Evolutionary conservation across 2,329 filamentous ascomycete species (phyloP).

Genomic region (Tolypocladium album): DNA sequence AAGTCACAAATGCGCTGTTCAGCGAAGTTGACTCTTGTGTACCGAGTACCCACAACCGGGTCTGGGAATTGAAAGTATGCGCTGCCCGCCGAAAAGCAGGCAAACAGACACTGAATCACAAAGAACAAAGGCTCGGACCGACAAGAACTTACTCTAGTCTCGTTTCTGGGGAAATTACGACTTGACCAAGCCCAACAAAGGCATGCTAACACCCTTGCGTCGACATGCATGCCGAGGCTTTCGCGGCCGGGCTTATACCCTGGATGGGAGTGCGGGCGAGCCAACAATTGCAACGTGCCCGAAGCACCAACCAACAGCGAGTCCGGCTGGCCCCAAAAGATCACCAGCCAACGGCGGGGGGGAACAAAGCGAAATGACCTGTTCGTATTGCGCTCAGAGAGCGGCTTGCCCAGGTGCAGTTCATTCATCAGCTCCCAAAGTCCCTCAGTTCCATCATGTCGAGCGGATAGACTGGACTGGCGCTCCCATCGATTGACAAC

Average conservation of each 20-base stretch:
- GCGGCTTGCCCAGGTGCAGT: background rate
- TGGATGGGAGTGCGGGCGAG: background rate
- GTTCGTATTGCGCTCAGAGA: background rate
- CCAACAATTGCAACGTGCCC: background rate
- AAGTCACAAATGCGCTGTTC: background rate
- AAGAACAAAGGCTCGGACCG: background rate
- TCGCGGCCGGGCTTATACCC: background rate
- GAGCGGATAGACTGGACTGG: background rate
- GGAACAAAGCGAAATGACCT: background rate
- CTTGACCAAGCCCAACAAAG: background rate
- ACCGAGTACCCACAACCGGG: too few relatives aligned
- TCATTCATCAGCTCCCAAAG: background rate
- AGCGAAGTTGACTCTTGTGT: too few relatives aligned
- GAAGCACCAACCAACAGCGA: background rate
- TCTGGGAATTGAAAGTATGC: too few relatives aligned
- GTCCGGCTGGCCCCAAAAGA: background rate
- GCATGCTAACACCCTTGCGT: background rate
- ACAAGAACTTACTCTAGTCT: background rate
- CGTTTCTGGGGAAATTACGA: background rate
- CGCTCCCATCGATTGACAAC: background rate
- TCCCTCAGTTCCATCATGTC: background rate
- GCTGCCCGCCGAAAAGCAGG: too few relatives aligned
- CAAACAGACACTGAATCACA: too few relatives aligned
- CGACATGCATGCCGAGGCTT: background rate
- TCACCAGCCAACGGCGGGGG: background rate